A percentile compares a stretch with the other conserved stretches of the same genome.
Evolutionary conservation across 495 filamentous ascomycete genomes (phyloP).

Genomic region (Copromyces sp.): DNA sequence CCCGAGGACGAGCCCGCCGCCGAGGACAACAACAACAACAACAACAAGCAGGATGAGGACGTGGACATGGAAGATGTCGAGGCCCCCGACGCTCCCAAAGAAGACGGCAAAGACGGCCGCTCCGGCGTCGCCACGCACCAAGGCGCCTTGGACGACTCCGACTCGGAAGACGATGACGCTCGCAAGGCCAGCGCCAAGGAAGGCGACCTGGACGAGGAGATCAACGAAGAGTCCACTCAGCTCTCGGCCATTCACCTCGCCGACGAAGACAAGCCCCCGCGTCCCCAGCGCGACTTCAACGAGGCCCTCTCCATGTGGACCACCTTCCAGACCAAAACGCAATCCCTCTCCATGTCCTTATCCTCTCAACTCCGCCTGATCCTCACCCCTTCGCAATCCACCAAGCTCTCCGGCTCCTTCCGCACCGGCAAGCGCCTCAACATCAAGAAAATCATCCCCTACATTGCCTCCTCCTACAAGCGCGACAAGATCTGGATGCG

Average conservation of each 20-base stretch:
- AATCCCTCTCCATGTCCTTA: slow-evolving; percentile 71
- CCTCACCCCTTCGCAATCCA: slow-evolving; percentile 84
- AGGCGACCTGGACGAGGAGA: slow-evolving; percentile 35
- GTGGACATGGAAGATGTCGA: slow-evolving; percentile 32
- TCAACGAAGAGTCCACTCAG: slow-evolving; percentile 59
- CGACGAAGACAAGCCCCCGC: slow-evolving; percentile 21
- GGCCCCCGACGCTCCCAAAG: slow-evolving; percentile 29
- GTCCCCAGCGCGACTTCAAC: slow-evolving; percentile 28
- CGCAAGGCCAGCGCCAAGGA: slow-evolving; percentile 24
- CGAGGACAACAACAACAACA: slow-evolving; percentile 10
- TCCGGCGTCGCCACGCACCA: slow-evolving; percentile 40
- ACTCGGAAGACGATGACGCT: slow-evolving; percentile 22
- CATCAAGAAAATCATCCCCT: slow-evolving; percentile 97
- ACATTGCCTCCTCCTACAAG: slow-evolving; percentile 95
- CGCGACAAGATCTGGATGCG: slow-evolving; percentile 99
- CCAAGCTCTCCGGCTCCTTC: slow-evolving; percentile 94
- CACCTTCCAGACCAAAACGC: slow-evolving; percentile 71
- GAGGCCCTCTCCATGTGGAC: slow-evolving; percentile 78
- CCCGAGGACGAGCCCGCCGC: slow-evolving; percentile 51
- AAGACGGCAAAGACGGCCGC: slow-evolving; percentile 30
- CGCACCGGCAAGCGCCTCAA: slow-evolving; percentile 96
- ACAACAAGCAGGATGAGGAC: slow-evolving; percentile 24
- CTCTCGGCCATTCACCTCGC: slow-evolving; percentile 59
- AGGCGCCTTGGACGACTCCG: slow-evolving; percentile 28
- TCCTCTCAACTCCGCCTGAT: slow-evolving; percentile 94